A percentile compares a stretch with the other conserved stretches of the same genome.
Conservation (phyloP, 306 rosid genomes). For the Lagenaria siceraria region DNA sequence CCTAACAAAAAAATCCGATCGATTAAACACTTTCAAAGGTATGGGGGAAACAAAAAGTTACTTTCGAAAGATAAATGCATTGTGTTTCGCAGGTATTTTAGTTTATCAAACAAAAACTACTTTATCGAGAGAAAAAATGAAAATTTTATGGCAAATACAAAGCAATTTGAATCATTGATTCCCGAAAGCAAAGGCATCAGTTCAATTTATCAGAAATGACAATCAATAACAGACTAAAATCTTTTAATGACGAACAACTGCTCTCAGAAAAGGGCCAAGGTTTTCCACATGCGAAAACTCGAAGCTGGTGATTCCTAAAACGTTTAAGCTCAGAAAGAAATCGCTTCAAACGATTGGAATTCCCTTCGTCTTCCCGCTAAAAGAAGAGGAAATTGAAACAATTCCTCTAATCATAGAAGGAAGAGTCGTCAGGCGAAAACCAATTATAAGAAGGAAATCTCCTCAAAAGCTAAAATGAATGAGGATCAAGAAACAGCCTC, state of each 20-base stretch:
- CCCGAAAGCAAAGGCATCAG: background rate
- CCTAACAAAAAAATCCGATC: too few relatives aligned
- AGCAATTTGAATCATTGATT: background rate
- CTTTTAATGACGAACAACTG: background rate
- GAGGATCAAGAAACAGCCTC: background rate
- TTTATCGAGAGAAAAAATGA: too few relatives aligned
- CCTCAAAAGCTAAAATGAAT: slow-evolving; percentile 4
- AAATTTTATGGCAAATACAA: too few relatives aligned
- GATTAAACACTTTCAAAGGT: too few relatives aligned
- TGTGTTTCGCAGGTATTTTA: too few relatives aligned
- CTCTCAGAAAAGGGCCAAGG: slow-evolving; percentile 7
- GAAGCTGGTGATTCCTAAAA: background rate
- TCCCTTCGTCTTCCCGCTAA: background rate
- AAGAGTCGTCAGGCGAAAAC: background rate
- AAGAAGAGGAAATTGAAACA: background rate
- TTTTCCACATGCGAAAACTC: slow-evolving; percentile 5
- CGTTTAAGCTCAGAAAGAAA: background rate
- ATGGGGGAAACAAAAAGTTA: too few relatives aligned
- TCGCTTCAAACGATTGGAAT: background rate
- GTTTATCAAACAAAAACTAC: too few relatives aligned
- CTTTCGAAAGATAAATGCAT: too few relatives aligned
- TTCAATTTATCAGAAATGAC: background rate
- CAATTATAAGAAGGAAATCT: background rate
- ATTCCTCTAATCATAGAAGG: background rate
- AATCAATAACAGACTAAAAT: background rate